Conservation (phyloP, 2,329 filamentous ascomycete species). For the Claviceps paspali region DNA sequence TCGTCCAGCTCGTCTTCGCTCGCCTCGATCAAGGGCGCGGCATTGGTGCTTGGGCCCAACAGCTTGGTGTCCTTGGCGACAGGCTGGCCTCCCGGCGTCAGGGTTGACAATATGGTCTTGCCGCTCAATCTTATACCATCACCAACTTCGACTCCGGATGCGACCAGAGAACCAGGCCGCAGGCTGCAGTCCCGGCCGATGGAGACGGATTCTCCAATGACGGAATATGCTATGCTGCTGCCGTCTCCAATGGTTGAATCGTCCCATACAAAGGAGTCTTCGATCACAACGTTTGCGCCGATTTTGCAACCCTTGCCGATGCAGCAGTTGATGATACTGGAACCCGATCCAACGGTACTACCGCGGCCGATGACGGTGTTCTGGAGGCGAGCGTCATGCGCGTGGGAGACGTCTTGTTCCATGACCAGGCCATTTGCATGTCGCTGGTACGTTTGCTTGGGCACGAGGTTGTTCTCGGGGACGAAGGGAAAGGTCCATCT, state of each 20-base stretch:
- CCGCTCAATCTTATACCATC: slow-evolving; percentile 37
- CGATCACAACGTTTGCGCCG: slow-evolving; percentile 66
- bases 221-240: slow-evolving; percentile 51
- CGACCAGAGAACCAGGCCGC: slow-evolving; percentile 60
- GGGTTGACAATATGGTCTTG: slow-evolving; percentile 18
- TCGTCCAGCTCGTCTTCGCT: slow-evolving; percentile 32
- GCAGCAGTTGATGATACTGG: slow-evolving; percentile 56
- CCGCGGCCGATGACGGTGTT: slow-evolving; percentile 63
- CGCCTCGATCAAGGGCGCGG: slow-evolving; percentile 32
- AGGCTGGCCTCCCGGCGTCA: slow-evolving; percentile 21
- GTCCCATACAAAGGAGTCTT: slow-evolving; percentile 80
- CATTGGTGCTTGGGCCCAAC: slow-evolving; percentile 35
- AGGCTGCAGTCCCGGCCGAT: slow-evolving; percentile 59
- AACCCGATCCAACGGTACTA: slow-evolving; percentile 59
- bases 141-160: slow-evolving; percentile 59
- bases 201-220: slow-evolving; percentile 58
- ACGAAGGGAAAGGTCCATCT: slow-evolving; percentile 82
- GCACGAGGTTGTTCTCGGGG: slow-evolving; percentile 74
- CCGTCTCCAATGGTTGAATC: slow-evolving; percentile 63
- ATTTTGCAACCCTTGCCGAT: slow-evolving; percentile 78
- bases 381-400: slow-evolving; percentile 53
- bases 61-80: slow-evolving; percentile 26
- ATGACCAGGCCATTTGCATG: slow-evolving; percentile 57
- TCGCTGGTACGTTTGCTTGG: slow-evolving; percentile 60
- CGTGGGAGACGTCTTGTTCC: slow-evolving; percentile 62